Evolutionary conservation across 345 rosid species (phyloP), one percentile per base, ranked within the genome.

Genomic region (Punica granatum): DNA sequence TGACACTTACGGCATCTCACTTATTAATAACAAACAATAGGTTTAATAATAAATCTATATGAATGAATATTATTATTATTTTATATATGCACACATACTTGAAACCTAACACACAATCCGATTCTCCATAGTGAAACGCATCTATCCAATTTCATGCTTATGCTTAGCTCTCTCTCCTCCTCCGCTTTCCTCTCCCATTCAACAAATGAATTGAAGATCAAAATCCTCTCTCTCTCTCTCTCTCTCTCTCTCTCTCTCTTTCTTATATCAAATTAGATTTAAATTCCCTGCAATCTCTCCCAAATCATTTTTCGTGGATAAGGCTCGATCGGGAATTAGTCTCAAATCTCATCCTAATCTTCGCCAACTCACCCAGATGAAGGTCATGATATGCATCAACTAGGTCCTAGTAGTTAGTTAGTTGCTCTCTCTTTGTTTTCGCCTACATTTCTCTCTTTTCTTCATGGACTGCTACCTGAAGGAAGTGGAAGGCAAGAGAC

Each of bases 391-490:
- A 37, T n/a, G n/a, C n/a, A n/a, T n/a, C n/a, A n/a, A 37, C 5
- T 11, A 37, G 5, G 11, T 37, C 41, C 5, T 37, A 37, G 41
- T 4, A 11, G 41, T 37, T 13, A 18, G 21, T 44, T 18, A 1
- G 49, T 44, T 44, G 49, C 1, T 59, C 28, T 5, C 28, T 53
- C 60, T 53, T 28, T 7, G 28, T 53, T 28, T 53, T 2, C 26
- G 28, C 11, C 60, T 53, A 21, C 23, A 33, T 23, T 34, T 33
- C 21, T 63, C 44, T 19, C 3, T 33, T 4, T 30, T 15, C 53
- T 26, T 19, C 60, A 66, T 66, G 69, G 69, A 66, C 42, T 33
- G 16, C n/a, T n/a, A n/a, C 61, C 53, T 66, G 23, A 66, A 46
- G 4, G 69, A 66, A 53, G 23, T 34, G 28, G 69, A 66, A 36